Percentiles rank a stretch among this genome's conserved stretches.
phyloP scores from a whole-genome alignment of 2,329 filamentous ascomycete genomes.

The Davidsoniella neocaledoniae region DNA sequence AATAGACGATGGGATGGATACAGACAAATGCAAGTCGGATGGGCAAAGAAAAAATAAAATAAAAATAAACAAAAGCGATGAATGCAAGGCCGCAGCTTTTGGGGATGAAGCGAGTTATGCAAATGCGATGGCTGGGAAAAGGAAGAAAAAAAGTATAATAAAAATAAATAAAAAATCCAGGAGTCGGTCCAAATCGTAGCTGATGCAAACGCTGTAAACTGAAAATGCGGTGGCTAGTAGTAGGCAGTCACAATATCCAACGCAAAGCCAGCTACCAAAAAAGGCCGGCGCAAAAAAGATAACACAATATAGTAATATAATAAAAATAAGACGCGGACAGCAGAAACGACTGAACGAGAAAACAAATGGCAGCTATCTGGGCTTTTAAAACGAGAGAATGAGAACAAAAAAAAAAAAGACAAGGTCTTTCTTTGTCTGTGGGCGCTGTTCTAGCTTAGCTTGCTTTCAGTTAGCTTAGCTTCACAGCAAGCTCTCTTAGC shows the following conservation, averaged over 20 bases:
- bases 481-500: too few species aligned
- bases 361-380: background rate
- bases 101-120: background rate
- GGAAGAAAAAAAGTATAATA: background rate
- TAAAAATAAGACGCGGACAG: too few species aligned
- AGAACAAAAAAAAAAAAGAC: slow-evolving; percentile 1
- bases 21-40: background rate
- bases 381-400: slow-evolving; percentile 3
- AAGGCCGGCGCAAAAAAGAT: background rate
- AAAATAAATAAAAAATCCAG: background rate
- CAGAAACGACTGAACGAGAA: background rate
- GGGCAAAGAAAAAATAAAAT: background rate
- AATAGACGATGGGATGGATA: too few species aligned
- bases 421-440: too few species aligned
- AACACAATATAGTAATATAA: too few species aligned
- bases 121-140: slow-evolving; percentile 3
- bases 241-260: background rate
- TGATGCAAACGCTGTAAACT: slow-evolving; percentile 2
- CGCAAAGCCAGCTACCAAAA: background rate
- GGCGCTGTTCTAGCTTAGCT: too few species aligned
- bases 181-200: background rate
- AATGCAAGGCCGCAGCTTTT: background rate
- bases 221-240: background rate
- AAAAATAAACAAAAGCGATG: background rate
- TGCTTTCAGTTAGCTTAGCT: too few species aligned